phyloP scores from a whole-genome alignment of 1,139 yeast genomes.

The Yamadazyma pseudoaaseri region DNA sequence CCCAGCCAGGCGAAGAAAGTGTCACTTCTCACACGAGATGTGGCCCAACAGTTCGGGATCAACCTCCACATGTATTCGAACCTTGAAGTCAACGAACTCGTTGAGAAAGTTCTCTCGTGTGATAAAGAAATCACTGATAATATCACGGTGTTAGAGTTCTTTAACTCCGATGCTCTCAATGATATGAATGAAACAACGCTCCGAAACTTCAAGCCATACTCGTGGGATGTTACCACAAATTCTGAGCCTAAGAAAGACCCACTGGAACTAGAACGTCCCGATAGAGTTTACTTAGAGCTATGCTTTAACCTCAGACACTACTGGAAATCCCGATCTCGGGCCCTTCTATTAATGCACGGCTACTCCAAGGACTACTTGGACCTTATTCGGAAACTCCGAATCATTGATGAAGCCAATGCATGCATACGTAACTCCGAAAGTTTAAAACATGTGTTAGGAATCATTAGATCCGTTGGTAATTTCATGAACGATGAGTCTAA shows the following conservation, averaged over 20 bases:
- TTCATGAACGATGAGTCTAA: constrained; percentile 86
- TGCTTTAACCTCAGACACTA: constrained; percentile 77
- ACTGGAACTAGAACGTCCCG: constrained; percentile 71
- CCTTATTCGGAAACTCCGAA: constrained; percentile 57
- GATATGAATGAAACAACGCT: constrained; percentile 69
- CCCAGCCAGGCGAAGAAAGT: constrained; percentile 32
- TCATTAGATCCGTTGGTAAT: constrained; percentile 85
- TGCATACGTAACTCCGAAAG: constrained; percentile 62
- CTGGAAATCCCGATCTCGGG: constrained; percentile 86
- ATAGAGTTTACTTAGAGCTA: constrained; percentile 72
- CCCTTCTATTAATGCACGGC: constrained; percentile 63
- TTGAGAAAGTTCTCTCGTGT: constrained; percentile 67
- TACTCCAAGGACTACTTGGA: constrained; percentile 76
- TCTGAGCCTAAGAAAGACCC: constrained; percentile 57
- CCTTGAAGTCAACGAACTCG: constrained; percentile 60
- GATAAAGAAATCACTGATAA: constrained; percentile 67
- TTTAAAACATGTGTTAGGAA: constrained; percentile 64
- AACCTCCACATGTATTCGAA: constrained; percentile 79
- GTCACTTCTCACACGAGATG: constrained; percentile 70
- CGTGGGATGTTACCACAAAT: constrained; percentile 46
- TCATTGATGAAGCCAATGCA: constrained; percentile 66
- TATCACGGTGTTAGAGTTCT: constrained; percentile 75
- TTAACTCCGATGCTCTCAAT: constrained; percentile 67
- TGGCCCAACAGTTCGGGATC: constrained; percentile 86
- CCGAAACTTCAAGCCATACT: constrained; percentile 72